phyloP scores from a whole-genome alignment of 176 grass and related monocot genomes.

The Alloteropsis semialata region DNA sequence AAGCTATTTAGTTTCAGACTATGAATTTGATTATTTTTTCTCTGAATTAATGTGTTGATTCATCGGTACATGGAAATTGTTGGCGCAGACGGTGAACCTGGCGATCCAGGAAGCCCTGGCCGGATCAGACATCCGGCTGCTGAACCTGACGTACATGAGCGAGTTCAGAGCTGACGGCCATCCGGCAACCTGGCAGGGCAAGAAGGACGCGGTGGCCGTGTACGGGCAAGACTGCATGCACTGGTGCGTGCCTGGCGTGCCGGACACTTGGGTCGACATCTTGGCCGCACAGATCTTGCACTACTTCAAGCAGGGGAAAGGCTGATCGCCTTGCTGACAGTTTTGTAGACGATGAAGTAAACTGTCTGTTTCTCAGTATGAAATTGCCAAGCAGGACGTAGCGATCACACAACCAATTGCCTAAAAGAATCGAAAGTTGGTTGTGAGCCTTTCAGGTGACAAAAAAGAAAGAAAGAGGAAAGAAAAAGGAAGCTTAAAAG shows the following conservation, averaged over 20 bases:
- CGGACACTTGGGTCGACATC: constrained; percentile 88
- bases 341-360: not conserved
- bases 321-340: not conserved
- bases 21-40: not conserved
- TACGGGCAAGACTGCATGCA: constrained; percentile 98
- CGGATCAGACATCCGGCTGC: constrained; percentile 50
- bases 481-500: not conserved
- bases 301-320: constrained; percentile 32
- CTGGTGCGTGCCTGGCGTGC: constrained; percentile 91
- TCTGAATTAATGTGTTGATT: not conserved
- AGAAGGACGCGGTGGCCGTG: constrained; percentile 79
- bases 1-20: not conserved
- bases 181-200: constrained; percentile 86
- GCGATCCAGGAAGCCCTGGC: constrained; percentile 49
- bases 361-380: too few species aligned
- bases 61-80: not conserved
- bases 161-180: constrained; percentile 88
- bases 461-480: not conserved
- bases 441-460: too few species aligned
- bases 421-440: too few species aligned
- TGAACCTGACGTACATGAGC: constrained; percentile 90
- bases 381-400: too few species aligned
- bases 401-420: too few species aligned
- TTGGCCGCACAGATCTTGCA: constrained; percentile 60
- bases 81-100: constrained; percentile 52